These are phyloP conservation scores for Pleurozium schreberi DNA, from an alignment of 225 moss, liverwort and hornwort genomes.

Conservation along the genomic window DNA sequence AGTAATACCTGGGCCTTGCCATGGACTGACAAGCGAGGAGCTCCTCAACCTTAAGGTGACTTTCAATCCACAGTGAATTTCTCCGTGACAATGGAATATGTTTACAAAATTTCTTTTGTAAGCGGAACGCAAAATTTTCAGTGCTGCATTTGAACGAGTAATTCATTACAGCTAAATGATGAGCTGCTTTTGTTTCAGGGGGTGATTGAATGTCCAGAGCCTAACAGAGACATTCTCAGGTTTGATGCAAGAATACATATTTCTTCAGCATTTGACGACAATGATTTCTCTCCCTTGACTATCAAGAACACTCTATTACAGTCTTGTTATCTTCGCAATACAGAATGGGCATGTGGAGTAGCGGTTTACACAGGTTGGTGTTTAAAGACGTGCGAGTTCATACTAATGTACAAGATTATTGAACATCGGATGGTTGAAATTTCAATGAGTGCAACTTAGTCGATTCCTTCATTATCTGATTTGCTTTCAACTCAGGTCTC, in stretches of 20 bases:
- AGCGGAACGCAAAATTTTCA: not conserved
- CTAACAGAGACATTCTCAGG: conserved; percentile 81
- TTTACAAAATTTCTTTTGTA: not conserved
- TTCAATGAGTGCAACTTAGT: not conserved
- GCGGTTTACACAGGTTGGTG: conserved; percentile 85
- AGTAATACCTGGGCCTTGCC: conserved; percentile 49
- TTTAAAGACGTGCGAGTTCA: not conserved
- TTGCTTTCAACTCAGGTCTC: not conserved
- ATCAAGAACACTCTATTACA: conserved; percentile 82
- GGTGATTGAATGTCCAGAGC: conserved; percentile 78
- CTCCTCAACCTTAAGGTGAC: conserved; percentile 58
- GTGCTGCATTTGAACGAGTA: not conserved
- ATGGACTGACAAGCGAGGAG: conserved; percentile 54
- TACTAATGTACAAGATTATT: not conserved
- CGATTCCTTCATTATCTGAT: not conserved
- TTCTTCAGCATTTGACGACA: conserved; percentile 63
- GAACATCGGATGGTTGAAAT: not conserved
- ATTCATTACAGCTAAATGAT: not conserved
- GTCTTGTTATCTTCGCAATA: conserved; percentile 87
- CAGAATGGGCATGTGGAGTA: conserved; percentile 95
- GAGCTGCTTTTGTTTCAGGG: conserved; percentile 45
- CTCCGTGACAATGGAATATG: not conserved
- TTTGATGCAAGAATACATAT: conserved; percentile 84
- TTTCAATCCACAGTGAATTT: not conserved
- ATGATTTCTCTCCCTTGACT: conserved; percentile 71